A percentile compares a stretch with the other conserved stretches of the same genome.
Evolutionary conservation across 805 yeast genomes (phyloP).

Genomic region (Candida montana): DNA sequence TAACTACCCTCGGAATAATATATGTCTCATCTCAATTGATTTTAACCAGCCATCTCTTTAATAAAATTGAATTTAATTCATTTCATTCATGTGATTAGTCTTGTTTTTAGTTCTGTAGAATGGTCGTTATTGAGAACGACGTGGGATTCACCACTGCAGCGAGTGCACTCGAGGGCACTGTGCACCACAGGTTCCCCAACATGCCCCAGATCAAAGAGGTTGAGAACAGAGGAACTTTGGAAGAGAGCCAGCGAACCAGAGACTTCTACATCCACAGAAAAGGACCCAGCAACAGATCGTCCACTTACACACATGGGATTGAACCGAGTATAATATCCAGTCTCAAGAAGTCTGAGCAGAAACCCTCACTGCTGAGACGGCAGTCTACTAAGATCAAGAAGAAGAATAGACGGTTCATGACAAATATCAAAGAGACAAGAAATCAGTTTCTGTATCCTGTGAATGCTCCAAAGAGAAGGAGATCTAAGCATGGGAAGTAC

Average conservation of each 20-base stretch:
- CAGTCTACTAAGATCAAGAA: conserved; percentile 11
- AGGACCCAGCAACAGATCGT: not conserved
- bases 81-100: no score
- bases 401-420: conserved; percentile 19
- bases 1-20: not conserved
- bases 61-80: no score
- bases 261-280: conserved; percentile 1
- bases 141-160: conserved; percentile 1
- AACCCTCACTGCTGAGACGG: conserved; percentile 7
- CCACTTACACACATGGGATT: conserved; percentile 10
- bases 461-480: conserved; percentile 19
- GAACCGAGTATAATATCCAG: conserved; percentile 20
- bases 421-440: conserved; percentile 16
- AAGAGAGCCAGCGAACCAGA: not conserved
- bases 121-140: conserved; percentile 2
- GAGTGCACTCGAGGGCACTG: not conserved
- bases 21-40: not conserved
- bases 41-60: conserved; percentile 8
- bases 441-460: conserved; percentile 22
- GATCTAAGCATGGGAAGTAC: conserved; percentile 22
- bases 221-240: conserved; percentile 9
- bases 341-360: conserved; percentile 5
- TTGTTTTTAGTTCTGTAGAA: no score
- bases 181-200: conserved; percentile 7
- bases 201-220: conserved; percentile 10